Base-by-base conservation (phyloP, 768 basidiomycete species). In the Termitomyces sp. region DNA sequence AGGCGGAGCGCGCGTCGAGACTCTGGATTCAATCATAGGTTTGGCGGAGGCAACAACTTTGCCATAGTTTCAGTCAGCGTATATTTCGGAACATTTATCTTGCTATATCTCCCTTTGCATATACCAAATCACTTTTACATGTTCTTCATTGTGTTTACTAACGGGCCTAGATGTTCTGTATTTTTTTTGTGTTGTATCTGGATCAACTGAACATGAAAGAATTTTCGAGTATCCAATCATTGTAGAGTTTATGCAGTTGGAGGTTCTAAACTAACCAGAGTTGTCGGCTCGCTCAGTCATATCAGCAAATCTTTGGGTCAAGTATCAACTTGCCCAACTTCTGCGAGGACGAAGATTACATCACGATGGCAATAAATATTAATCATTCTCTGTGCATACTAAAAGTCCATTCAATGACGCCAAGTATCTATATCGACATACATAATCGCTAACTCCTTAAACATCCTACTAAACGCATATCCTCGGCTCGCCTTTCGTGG, bases 1-100 rank as follows among this genome's bases (percentile, higher is more conserved):
- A 17, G 75, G 79, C 57, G 91, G 91, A 21, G 79, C 81, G 40
- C 74, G 83, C 10, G 65, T 90, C 5, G 91, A 93, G 67, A 61
- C 71, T 8, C 61, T 89, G 4, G 78, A 81, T 15, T 66, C 71
- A 26, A 76, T 92, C 41, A 69, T 69, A 5, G 88, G 88, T 12
- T 68, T 92, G 59, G 69, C 63, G 49, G 70, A 72, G 48, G 71
- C 75, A 15, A 56, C 55, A 12, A 24, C 34, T 30, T 28, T 30
- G 24, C 41, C 11, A 45, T 59, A 43, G 40, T 45, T 8, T 6
- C 17, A 35, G 17, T 22, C 19, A 5, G 19, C 12, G 30, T 35
- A n/a, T 34, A 19, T 32, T 35, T 32, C 40, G 40, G 34, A 47
- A 15, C n/a, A n/a, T 45, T 17, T n/a, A 42, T 53, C 21, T 40